Evolutionary conservation across 1,284 basidiomycete species (phyloP).

Genomic region (Fistulinella staudtii): DNA sequence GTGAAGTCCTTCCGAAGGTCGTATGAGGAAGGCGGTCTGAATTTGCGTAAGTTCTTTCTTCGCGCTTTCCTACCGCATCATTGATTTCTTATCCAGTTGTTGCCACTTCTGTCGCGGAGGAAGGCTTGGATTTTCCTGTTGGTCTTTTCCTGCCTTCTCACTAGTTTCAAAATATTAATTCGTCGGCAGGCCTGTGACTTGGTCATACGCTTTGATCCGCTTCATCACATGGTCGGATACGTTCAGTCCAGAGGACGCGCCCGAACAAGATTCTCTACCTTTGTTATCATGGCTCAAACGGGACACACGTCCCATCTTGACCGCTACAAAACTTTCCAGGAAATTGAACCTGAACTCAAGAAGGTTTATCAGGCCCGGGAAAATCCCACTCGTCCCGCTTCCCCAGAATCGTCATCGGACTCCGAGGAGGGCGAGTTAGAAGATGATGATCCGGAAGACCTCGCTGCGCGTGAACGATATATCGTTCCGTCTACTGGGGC

Average conservation of each 20-base stretch:
- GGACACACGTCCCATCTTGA: slow-evolving; percentile 51
- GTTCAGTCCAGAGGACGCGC: slow-evolving; percentile 83
- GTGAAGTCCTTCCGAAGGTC: slow-evolving; percentile 59
- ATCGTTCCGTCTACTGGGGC: slow-evolving; percentile 69
- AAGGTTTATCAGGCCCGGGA: slow-evolving; percentile 55
- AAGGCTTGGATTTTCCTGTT: slow-evolving; percentile 83
- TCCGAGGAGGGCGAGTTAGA: slow-evolving; percentile 35
- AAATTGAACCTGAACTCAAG: slow-evolving; percentile 61
- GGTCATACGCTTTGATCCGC: slow-evolving; percentile 76
- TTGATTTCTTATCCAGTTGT: slow-evolving; percentile 48
- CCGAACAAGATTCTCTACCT: slow-evolving; percentile 68
- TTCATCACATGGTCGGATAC: slow-evolving; percentile 77
- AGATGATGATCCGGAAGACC: slow-evolving; percentile 50
- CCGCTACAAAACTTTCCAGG: slow-evolving; percentile 55
- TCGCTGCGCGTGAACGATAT: slow-evolving; percentile 65
- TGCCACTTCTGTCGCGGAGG: slow-evolving; percentile 83
- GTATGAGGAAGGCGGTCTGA: slow-evolving; percentile 63
- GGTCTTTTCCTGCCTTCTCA: slow-evolving; percentile 12
- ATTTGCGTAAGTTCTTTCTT: slow-evolving; percentile 55
- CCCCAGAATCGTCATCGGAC: slow-evolving; percentile 29
- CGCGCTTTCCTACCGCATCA: background rate
- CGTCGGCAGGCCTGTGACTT: slow-evolving; percentile 66
- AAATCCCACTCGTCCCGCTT: slow-evolving; percentile 27
- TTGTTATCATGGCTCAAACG: slow-evolving; percentile 72
- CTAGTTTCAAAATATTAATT: slow-evolving; percentile 5